phyloP scores from a whole-genome alignment of 208 protist species.

The Entamoeba invadens region DNA sequence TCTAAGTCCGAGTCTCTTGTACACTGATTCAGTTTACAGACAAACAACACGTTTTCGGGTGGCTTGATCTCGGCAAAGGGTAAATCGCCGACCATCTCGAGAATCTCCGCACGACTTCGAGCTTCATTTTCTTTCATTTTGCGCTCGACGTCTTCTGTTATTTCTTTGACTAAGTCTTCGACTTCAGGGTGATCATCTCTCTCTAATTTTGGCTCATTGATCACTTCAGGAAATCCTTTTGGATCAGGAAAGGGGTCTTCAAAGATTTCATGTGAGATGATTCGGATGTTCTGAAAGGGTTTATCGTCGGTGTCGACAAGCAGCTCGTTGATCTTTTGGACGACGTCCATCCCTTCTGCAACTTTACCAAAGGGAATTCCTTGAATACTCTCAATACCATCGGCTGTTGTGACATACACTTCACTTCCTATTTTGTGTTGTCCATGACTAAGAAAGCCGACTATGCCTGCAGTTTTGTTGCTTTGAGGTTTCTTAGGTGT shows the following conservation, averaged over 20 bases:
- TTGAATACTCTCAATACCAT: conserved; percentile 22
- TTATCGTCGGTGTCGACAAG: not conserved
- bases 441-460: not conserved
- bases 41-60: conserved; percentile 89
- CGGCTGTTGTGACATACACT: conserved; percentile 3
- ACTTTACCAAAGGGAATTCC: conserved; percentile 16
- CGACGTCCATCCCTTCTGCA: conserved; percentile 22
- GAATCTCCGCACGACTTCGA: not conserved
- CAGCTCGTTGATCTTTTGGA: conserved; percentile 28
- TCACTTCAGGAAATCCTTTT: conserved; percentile 1
- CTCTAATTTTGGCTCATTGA: not conserved
- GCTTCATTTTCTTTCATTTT: not conserved
- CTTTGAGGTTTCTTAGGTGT: conserved; percentile 28
- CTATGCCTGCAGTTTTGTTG: conserved; percentile 29
- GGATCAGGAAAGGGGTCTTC: conserved; percentile 8
- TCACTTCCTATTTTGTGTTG: conserved; percentile 28
- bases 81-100: conserved; percentile 70
- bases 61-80: conserved; percentile 71
- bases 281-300: conserved; percentile 54
- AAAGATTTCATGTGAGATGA: not conserved
- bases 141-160: not conserved
- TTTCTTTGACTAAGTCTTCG: not conserved
- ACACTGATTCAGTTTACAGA: conserved; percentile 87
- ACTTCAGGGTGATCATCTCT: not conserved
- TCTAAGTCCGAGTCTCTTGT: conserved; percentile 73